Base-by-base conservation (phyloP, 495 filamentous ascomycete genomes). In the Oidiodendron maius region DNA sequence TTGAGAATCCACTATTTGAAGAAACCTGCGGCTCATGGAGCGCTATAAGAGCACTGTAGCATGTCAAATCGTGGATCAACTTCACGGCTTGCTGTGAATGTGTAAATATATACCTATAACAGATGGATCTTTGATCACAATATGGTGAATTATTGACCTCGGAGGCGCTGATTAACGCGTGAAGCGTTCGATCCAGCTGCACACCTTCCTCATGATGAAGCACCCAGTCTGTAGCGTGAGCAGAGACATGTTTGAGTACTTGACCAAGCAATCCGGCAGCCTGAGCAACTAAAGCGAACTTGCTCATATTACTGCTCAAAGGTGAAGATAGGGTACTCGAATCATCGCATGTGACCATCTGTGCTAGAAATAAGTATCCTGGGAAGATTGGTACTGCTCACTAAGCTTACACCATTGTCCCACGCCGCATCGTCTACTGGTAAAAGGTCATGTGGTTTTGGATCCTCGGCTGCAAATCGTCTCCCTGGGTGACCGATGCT, bases 381-480 rank as follows among this genome's bases (percentile, higher is more conserved):
- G 5, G n/a, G 30, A 24, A 13, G 6, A 28, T 24, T 12, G 13
- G 17, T 15, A 23, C 12, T n/a, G 30, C 11, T 44, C 2, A n/a
- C n/a, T 4, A 11, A 23, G 36, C 47, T 36, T 18, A 50, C 47
- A 6, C 47, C 47, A 34, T 28, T 9, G 22, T 50, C 70, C 70
- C 70, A 75, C 17, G 58, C 54, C 1, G 50, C 47, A 52, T 75
- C 73, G 35, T 72, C 64, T 3, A 61, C 57, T 1, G 72, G 72
- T 2, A 77, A 62, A n/a, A 62, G 34, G 11, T 61, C 56, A n/a
- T 65, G 57, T 4, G 65, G 52, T 18, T 46, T 50, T 20, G 70
- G 70, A 48, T 76, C 63, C 40, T 41, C 63, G 4, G 63, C 63
- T 21, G 26, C 3, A 12, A 50, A 42, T 1, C 38, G 47, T 21